These are phyloP conservation scores for Fusarium liriodendri DNA, from an alignment of 2,329 filamentous ascomycete species.

Conservation along the genomic window DNA sequence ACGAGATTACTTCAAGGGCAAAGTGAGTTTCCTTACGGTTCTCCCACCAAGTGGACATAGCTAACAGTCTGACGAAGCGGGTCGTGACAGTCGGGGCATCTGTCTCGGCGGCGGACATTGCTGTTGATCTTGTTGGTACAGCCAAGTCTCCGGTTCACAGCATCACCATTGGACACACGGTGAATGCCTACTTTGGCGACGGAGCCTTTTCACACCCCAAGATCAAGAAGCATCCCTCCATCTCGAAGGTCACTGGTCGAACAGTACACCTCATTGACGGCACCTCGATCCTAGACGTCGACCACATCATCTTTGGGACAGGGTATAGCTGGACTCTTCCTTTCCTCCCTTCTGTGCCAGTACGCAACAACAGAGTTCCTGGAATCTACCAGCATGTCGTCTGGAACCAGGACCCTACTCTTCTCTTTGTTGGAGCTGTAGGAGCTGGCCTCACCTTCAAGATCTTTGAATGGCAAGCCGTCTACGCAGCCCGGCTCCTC, in stretches of 20 bases:
- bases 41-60: neutral
- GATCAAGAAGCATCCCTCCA: constrained; percentile 60
- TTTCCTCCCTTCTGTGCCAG: constrained; percentile 64
- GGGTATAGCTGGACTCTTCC: constrained; percentile 74
- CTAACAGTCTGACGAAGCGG: constrained; percentile 49
- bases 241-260: constrained; percentile 57
- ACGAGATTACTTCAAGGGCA: constrained; percentile 56
- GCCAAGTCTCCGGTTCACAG: constrained; percentile 62
- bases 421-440: constrained; percentile 70
- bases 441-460: constrained; percentile 72
- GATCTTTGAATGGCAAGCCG: constrained; percentile 76
- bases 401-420: constrained; percentile 63
- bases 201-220: constrained; percentile 69
- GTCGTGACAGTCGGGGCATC: constrained; percentile 73
- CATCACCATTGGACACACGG: constrained; percentile 60
- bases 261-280: constrained; percentile 69
- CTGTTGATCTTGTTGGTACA: constrained; percentile 61
- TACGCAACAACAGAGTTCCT: constrained; percentile 66
- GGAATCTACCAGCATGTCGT: constrained; percentile 70
- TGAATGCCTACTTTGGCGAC: constrained; percentile 67
- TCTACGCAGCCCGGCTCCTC: constrained; percentile 68
- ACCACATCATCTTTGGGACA: constrained; percentile 74
- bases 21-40: constrained; percentile 48
- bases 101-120: constrained; percentile 73
- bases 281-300: constrained; percentile 62